Percentiles rank a stretch among this genome's conserved stretches.
Evolutionary conservation across 2,329 filamentous ascomycete genomes (phyloP).

Genomic region (Neofusicoccum laricinum): DNA sequence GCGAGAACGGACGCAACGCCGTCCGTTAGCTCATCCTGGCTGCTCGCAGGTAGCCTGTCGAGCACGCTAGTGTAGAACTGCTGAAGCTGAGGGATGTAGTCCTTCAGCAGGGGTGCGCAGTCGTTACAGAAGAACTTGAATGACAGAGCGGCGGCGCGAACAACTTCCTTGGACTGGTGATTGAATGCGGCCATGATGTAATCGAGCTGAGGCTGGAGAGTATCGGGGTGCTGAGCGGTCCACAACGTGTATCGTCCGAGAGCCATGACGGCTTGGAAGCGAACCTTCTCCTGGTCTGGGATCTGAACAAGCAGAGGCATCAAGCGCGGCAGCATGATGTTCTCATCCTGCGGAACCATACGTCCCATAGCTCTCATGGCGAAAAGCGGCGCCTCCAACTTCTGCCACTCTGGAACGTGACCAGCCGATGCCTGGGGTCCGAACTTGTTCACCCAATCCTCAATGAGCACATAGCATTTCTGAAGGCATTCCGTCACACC

Average conservation of each 20-base stretch:
- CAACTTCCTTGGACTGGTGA: conserved; percentile 83
- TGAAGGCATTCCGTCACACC: conserved; percentile 85
- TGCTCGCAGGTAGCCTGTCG: conserved; percentile 77
- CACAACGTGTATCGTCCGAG: conserved; percentile 96
- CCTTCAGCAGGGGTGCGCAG: conserved; percentile 81
- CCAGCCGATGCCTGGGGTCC: conserved; percentile 69
- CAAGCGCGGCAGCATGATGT: conserved; percentile 80
- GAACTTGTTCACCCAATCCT: conserved; percentile 83
- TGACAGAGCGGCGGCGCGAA: conserved; percentile 85
- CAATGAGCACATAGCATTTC: conserved; percentile 83
- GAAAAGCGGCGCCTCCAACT: conserved; percentile 91
- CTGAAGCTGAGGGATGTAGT: conserved; percentile 82
- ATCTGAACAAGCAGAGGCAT: conserved; percentile 94
- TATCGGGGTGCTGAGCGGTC: conserved; percentile 92
- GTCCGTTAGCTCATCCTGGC: conserved; percentile 94
- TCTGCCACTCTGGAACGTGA: conserved; percentile 90
- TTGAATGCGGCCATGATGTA: conserved; percentile 94
- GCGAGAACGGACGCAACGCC: conserved; percentile 90
- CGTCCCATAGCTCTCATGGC: conserved; percentile 93
- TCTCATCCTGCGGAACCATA: conserved; percentile 90
- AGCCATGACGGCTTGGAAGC: conserved; percentile 97
- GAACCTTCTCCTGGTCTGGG: conserved; percentile 93
- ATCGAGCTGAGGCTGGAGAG: conserved; percentile 86
- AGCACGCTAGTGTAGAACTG: conserved; percentile 88
- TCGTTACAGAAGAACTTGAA: conserved; percentile 98